Evolutionary conservation across 345 rosid species (phyloP), one percentile per base, ranked within the genome.

Genomic region (Hevea brasiliensis): DNA sequence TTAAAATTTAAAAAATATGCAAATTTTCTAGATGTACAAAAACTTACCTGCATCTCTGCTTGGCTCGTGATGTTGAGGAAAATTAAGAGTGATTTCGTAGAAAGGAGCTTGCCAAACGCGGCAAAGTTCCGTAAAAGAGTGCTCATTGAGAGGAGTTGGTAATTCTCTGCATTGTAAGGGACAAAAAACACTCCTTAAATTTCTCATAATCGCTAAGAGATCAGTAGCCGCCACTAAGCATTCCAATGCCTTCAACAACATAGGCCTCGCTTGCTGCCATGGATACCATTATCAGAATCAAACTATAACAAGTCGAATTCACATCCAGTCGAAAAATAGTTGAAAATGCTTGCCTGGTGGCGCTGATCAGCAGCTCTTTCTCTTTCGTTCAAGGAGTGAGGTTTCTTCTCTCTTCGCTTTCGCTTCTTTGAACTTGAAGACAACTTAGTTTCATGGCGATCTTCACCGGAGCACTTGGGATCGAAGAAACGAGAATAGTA

Each of bases 401-500:
- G 53, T 37, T 68, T 74, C 75, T 72, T 82, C 76, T 62, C 71
- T 68, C 86, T 92, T 35, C 91, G 83, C 76, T 87, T 94, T 54
- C 94, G 85, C 63, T 87, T 89, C 67, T 55, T 88, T 23, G 82
- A 67, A 75, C 61, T 67, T 53, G 89, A 48, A 53, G 53, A 40
- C 26, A 64, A 66, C 15, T 18, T 41, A 26, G 72, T 37, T 60
- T 81, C 82, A 54, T 21, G 40, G 27, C 8, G 55, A 51, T 41
- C 54, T 17, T 1, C 45, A 29, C 53, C 74, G 68, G 61, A 65
- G 72, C 14, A 71, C 18, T 76, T 77, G 72, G 88, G 27, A 65
- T 73, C 82, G 78, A 94, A 88, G 88, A 77, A 88, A 18, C 98
- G 98, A 71, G 94, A 80, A 77, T 94, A 90, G 84, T 94, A 92